phyloP scores from a whole-genome alignment of 169 alveolate genomes.

The Cryptosporidium canis region DNA sequence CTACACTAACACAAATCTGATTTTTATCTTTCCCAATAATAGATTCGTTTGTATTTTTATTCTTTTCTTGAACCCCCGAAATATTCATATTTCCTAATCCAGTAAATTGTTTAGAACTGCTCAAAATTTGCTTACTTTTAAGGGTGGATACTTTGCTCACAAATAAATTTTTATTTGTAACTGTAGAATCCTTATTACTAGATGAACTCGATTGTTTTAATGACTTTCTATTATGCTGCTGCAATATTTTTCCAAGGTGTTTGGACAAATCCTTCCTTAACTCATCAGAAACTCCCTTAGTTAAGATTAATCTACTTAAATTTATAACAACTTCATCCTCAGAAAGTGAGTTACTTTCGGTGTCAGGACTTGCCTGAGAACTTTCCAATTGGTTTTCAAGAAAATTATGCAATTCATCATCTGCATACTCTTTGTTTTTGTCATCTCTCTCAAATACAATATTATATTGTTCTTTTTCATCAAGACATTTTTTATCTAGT shows the following conservation, averaged over 20 bases:
- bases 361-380: background rate
- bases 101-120: background rate
- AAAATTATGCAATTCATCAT: background rate
- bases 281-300: constrained; percentile 23
- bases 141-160: background rate
- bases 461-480: background rate
- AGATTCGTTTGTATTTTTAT: background rate
- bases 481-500: background rate
- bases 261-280: constrained; percentile 10
- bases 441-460: background rate
- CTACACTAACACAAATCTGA: background rate
- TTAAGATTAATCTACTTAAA: constrained; percentile 12
- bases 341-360: background rate
- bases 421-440: too few species aligned
- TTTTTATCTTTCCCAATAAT: background rate
- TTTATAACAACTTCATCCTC: constrained; percentile 4
- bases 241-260: constrained; percentile 7
- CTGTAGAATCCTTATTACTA: background rate
- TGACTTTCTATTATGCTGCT: background rate
- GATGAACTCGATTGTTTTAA: background rate
- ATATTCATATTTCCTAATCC: background rate
- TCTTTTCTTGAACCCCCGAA: background rate
- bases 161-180: background rate
- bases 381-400: background rate
- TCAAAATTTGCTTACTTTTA: background rate